Conservation (phyloP, 495 filamentous ascomycete species). For the Neurospora tetrasperma region DNA sequence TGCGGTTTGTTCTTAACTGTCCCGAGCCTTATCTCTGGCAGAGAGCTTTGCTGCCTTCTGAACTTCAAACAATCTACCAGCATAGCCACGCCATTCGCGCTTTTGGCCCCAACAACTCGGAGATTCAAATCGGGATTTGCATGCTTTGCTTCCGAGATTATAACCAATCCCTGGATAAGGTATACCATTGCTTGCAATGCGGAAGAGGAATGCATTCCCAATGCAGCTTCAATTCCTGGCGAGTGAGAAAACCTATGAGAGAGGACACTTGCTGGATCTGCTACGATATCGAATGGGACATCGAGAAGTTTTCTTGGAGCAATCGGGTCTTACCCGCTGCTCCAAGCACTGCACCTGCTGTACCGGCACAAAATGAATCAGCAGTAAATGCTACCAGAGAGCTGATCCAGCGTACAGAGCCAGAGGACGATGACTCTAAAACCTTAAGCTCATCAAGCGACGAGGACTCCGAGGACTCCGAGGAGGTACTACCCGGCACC, state of each 20-base stretch:
- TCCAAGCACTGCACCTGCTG: neutral
- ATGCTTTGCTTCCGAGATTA: neutral
- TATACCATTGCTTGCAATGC: too few relatives aligned
- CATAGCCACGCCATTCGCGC: neutral
- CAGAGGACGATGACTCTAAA: neutral
- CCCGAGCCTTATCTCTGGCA: neutral
- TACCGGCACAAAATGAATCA: neutral
- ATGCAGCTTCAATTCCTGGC: neutral
- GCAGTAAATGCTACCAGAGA: neutral
- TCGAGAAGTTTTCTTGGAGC: neutral
- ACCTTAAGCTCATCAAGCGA: neutral
- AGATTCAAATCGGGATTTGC: neutral
- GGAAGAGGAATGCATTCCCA: neutral
- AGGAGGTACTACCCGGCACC: too few relatives aligned
- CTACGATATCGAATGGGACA: neutral
- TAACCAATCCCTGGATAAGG: too few relatives aligned
- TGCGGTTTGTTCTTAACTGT: neutral
- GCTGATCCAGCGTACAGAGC: neutral
- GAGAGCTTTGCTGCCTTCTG: neutral
- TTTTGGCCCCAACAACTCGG: fast-evolving
- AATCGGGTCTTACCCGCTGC: neutral
- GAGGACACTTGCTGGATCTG: neutral
- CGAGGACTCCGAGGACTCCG: too few relatives aligned
- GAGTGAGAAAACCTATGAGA: neutral
- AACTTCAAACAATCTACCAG: neutral